A percentile compares a stretch with the other conserved stretches of the same genome.
Evolutionary conservation across 805 yeast species (phyloP).

Genomic region (Blastobotrys parvus): DNA sequence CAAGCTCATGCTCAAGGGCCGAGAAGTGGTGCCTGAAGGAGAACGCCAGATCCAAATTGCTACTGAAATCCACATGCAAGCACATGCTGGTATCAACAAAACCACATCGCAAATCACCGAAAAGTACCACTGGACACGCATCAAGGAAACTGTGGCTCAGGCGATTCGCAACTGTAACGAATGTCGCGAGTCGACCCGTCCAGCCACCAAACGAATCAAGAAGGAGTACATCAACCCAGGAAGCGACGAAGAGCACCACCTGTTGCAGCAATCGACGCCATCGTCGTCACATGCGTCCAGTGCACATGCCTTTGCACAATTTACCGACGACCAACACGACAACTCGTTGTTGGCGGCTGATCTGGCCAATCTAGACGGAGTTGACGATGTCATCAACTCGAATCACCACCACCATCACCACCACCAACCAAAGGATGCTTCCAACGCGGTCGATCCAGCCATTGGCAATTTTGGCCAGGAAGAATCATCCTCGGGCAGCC

Average conservation of each 20-base stretch:
- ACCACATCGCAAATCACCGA: slow-evolving; percentile 73
- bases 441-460: slow-evolving; percentile 3
- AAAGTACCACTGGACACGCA: slow-evolving; percentile 83
- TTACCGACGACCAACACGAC: background rate
- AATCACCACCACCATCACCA: slow-evolving; percentile 10
- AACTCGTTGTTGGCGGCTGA: background rate
- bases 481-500: background rate
- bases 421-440: background rate
- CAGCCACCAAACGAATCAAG: slow-evolving; percentile 18
- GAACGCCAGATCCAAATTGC: slow-evolving; percentile 68
- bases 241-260: slow-evolving; percentile 19
- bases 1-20: slow-evolving; percentile 63
- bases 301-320: background rate
- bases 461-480: background rate
- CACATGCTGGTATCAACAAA: slow-evolving; percentile 84
- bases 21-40: slow-evolving; percentile 77
- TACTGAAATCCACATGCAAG: slow-evolving; percentile 54
- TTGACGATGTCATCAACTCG: background rate
- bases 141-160: slow-evolving; percentile 76
- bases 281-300: background rate
- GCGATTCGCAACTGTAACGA: slow-evolving; percentile 69
- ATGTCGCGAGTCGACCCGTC: slow-evolving; percentile 46
- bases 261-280: background rate
- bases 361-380: background rate
- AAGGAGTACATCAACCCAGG: slow-evolving; percentile 21